Evolutionary conservation across 345 rosid species (phyloP).

Genomic region (Eucalyptus globulus): DNA sequence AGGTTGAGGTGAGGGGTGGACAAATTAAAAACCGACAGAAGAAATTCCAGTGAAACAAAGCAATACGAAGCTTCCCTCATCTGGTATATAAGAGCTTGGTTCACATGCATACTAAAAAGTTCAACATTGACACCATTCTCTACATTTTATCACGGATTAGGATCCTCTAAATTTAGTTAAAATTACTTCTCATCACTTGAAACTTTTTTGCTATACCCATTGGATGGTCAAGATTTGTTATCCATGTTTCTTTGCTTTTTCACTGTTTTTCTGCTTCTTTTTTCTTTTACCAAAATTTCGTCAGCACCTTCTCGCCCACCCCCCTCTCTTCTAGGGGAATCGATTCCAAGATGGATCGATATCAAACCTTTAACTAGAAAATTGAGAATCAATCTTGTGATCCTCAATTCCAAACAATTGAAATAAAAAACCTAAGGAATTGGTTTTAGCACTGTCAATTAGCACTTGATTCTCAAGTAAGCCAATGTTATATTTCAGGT

Average conservation of each 20-base stretch:
- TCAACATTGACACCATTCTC: not conserved
- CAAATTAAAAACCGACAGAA: not conserved
- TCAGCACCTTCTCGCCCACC: too few relatives aligned
- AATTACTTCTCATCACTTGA: not conserved
- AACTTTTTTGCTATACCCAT: not conserved
- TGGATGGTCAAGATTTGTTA: not conserved
- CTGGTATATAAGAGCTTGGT: not conserved
- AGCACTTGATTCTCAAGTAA: not conserved
- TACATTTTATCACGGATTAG: not conserved
- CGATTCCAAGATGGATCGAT: not conserved
- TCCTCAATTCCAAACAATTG: not conserved
- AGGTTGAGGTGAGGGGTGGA: not conserved
- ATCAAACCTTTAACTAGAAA: not conserved
- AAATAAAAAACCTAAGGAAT: too few relatives aligned
- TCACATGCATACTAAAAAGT: not conserved
- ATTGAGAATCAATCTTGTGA: not conserved
- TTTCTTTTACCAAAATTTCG: not conserved
- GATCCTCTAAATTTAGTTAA: not conserved
- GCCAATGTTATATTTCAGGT: not conserved
- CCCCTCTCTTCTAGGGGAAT: not conserved
- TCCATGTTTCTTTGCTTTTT: not conserved
- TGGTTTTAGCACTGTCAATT: too few relatives aligned
- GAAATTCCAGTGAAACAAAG: not conserved
- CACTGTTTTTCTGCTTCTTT: not conserved
- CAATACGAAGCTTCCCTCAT: not conserved